These are phyloP conservation scores for Acacia acuminata DNA, from an alignment of 306 rosid genomes.

Conservation along the genomic window DNA sequence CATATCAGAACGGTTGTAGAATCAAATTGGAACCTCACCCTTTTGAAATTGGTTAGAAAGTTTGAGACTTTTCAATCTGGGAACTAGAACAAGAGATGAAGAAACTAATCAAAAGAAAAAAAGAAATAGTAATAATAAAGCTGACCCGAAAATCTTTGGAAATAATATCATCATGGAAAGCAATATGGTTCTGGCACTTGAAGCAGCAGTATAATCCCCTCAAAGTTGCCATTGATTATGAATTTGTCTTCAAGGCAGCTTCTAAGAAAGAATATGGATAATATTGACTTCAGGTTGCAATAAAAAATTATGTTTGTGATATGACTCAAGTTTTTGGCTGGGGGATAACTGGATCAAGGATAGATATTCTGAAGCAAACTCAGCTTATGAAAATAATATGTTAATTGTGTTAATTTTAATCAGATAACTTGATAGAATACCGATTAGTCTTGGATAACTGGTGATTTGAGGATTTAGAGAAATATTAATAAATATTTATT, in stretches of 20 bases:
- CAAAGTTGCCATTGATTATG: conserved; percentile 55
- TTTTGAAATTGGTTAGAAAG: conserved; percentile 3
- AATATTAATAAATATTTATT: too few relatives aligned
- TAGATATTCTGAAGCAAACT: neutral
- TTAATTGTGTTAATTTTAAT: neutral
- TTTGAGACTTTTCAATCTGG: conserved; percentile 6
- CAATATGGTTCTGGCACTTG: conserved; percentile 66
- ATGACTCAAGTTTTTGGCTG: neutral
- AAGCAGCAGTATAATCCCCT: conserved; percentile 60
- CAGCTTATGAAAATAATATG: too few relatives aligned
- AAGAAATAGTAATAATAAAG: neutral
- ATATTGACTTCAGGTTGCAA: neutral
- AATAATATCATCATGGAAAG: conserved; percentile 66
- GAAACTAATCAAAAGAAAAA: conserved; percentile 24
- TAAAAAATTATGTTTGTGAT: neutral
- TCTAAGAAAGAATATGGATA: conserved; percentile 14
- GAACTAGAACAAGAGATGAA: conserved; percentile 19
- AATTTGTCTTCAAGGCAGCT: conserved; percentile 14
- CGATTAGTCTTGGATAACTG: too few relatives aligned
- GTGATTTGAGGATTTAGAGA: too few relatives aligned
- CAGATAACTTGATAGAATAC: neutral
- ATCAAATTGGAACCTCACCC: neutral
- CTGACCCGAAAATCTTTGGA: conserved; percentile 74
- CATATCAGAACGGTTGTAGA: neutral
- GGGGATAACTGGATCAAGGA: neutral